Percentiles rank a stretch among this genome's conserved stretches.
Evolutionary conservation across 2,329 filamentous ascomycete genomes (phyloP).

Genomic region (Samsoniella hepiali): DNA sequence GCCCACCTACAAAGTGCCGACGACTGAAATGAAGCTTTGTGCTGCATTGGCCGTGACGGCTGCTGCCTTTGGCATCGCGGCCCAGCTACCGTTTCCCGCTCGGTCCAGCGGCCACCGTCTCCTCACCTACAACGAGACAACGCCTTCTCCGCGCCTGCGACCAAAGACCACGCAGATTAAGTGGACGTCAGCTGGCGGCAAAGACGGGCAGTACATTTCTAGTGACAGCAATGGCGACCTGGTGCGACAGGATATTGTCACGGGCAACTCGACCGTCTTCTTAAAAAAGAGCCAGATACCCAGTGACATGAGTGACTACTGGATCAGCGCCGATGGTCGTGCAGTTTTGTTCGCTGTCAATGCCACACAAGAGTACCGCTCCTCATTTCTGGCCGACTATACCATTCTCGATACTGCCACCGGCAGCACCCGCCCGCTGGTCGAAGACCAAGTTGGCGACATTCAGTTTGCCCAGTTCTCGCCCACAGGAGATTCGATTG

Average conservation of each 20-base stretch:
- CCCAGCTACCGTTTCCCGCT: conserved; percentile 31
- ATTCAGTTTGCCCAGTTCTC: conserved; percentile 66
- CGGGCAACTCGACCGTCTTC: conserved; percentile 51
- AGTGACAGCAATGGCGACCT: conserved; percentile 49
- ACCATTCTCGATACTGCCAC: conserved; percentile 59
- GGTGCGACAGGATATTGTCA: conserved; percentile 59
- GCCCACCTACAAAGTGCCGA: not conserved
- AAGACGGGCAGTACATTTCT: conserved; percentile 61
- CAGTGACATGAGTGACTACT: conserved; percentile 53
- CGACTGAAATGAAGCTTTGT: not conserved
- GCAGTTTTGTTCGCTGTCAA: conserved; percentile 62
- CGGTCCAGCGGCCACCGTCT: conserved; percentile 53
- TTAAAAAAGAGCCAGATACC: conserved; percentile 57
- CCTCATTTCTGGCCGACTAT: conserved; percentile 67
- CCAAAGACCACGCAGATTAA: conserved; percentile 47
- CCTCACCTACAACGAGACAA: conserved; percentile 59
- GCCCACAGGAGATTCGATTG: conserved; percentile 55
- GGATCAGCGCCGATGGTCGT: conserved; percentile 57
- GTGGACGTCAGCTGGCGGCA: conserved; percentile 54
- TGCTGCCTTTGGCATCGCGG: not conserved
- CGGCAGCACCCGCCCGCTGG: conserved; percentile 52
- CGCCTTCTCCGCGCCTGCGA: conserved; percentile 43
- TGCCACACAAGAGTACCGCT: conserved; percentile 64
- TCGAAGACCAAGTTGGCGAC: conserved; percentile 58
- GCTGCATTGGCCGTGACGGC: not conserved